phyloP scores from a whole-genome alignment of 192 early-diverging fungal genomes.

The Phycomyces blakesleeanus region DNA sequence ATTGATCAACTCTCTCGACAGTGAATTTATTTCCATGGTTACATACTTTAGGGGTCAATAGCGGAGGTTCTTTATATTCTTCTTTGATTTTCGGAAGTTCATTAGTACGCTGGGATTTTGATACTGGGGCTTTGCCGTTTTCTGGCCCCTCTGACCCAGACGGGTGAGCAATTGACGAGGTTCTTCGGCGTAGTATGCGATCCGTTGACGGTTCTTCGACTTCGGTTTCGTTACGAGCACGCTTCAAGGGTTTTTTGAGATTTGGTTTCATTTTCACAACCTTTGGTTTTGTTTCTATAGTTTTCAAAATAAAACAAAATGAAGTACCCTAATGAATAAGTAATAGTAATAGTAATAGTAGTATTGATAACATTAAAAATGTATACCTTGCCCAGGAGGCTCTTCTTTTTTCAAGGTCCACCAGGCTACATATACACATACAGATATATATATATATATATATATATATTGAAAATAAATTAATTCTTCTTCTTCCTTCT shows the following conservation, averaged over 20 bases:
- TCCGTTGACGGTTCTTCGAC: not conserved
- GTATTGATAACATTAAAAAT: no score
- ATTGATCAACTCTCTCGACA: not conserved
- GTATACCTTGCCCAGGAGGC: constrained; percentile 40
- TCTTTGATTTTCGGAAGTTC: not conserved
- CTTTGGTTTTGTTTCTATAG: constrained; percentile 13
- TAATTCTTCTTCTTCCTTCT: constrained; percentile 7
- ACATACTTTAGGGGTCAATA: not conserved
- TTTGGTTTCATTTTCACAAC: constrained; percentile 11
- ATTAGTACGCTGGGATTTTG: no score
- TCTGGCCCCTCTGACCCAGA: not conserved
- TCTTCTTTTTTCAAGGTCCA: constrained; percentile 49
- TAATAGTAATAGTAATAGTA: no score
- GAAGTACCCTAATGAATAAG: not conserved
- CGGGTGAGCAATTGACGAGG: not conserved
- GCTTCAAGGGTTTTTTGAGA: constrained; percentile 21
- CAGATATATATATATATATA: no score
- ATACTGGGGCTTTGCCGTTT: not conserved
- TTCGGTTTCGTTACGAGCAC: constrained; percentile 8
- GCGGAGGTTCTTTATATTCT: constrained; percentile 2
- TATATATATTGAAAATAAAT: constrained; percentile 21
- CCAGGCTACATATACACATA: constrained; percentile 40
- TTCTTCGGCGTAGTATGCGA: not conserved
- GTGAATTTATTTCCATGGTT: not conserved
- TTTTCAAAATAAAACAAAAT: not conserved